Evolutionary conservation across 108 stramenopile genomes (phyloP).

Genomic region (Discostella pseudostelligera): DNA sequence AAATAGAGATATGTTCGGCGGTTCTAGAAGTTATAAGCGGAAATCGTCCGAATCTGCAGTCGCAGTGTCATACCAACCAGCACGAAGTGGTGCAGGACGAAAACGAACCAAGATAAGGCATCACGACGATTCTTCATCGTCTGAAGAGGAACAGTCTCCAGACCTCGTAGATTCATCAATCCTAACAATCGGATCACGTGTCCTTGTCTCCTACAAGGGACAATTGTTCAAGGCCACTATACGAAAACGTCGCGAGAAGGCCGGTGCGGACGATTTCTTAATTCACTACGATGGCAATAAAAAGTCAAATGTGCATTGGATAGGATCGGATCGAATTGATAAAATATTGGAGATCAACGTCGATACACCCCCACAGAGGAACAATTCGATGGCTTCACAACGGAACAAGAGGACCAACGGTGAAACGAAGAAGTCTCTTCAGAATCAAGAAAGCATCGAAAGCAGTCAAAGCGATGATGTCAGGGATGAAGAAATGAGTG

Average conservation of each 20-base stretch:
- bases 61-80: constrained; percentile 8
- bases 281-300: constrained; percentile 60
- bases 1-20: constrained; percentile 39
- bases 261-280: constrained; percentile 36
- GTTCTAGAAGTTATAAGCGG: constrained; percentile 14
- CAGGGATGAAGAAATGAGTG: background rate
- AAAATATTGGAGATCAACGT: constrained; percentile 31
- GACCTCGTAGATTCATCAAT: constrained; percentile 20
- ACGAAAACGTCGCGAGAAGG: constrained; percentile 39
- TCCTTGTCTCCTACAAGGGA: constrained; percentile 44
- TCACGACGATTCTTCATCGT: constrained; percentile 19
- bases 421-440: too few species aligned
- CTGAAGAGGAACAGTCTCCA: constrained; percentile 12
- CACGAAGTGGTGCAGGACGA: constrained; percentile 13
- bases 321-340: constrained; percentile 33
- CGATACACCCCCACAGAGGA: constrained; percentile 16
- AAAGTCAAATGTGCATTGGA: constrained; percentile 52
- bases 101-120: constrained; percentile 13
- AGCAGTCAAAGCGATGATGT: background rate
- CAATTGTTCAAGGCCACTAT: constrained; percentile 48
- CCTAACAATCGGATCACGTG: constrained; percentile 44
- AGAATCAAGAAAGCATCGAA: too few species aligned
- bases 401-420: too few species aligned
- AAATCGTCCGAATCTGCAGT: constrained; percentile 17
- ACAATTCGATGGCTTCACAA: too few species aligned